Evolutionary conservation across 352 stramenopile genomes (phyloP).

Genomic region (Phytophthora sp.): DNA sequence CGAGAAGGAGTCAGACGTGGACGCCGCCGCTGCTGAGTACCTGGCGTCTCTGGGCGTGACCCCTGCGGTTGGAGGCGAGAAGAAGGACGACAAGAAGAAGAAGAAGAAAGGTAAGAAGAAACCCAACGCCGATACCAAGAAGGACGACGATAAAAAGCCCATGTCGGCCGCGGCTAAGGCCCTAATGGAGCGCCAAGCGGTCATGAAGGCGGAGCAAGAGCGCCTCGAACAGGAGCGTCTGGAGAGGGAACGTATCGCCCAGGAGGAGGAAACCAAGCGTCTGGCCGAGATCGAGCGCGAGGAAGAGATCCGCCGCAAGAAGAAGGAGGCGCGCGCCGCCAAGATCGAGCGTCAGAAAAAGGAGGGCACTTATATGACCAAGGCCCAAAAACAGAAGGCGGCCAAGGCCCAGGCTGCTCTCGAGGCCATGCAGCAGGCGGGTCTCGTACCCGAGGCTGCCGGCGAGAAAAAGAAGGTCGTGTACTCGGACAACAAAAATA

Average conservation of each 20-base stretch:
- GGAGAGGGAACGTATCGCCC: slow-evolving; percentile 66
- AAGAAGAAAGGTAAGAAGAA: slow-evolving; percentile 89
- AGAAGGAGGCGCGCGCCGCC: slow-evolving; percentile 83
- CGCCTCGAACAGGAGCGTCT: slow-evolving; percentile 60
- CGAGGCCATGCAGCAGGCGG: slow-evolving; percentile 93
- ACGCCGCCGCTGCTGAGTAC: slow-evolving; percentile 77
- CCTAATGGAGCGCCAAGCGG: slow-evolving; percentile 77
- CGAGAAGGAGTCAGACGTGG: slow-evolving; percentile 48
- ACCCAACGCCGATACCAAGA: slow-evolving; percentile 56
- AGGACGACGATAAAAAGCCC: slow-evolving; percentile 76
- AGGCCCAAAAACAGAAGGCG: slow-evolving; percentile 96
- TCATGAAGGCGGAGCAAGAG: slow-evolving; percentile 77
- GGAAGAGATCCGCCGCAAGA: slow-evolving; percentile 78
- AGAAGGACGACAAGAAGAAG: slow-evolving; percentile 86
- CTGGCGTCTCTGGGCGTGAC: slow-evolving; percentile 78
- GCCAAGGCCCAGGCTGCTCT: slow-evolving; percentile 87
- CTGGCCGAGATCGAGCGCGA: slow-evolving; percentile 49
- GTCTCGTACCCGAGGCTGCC: slow-evolving; percentile 73
- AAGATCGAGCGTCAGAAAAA: slow-evolving; percentile 95
- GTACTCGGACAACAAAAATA: slow-evolving; percentile 91
- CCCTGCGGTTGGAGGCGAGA: slow-evolving; percentile 53
- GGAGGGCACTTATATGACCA: slow-evolving; percentile 99
- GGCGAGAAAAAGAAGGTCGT: slow-evolving; percentile 91
- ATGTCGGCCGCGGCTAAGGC: slow-evolving; percentile 73
- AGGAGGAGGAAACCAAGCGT: slow-evolving; percentile 71